Evolutionary conservation across 208 protist species (phyloP), one percentile per base, ranked within the genome.

Genomic region (Acanthamoeba lenticulata): DNA sequence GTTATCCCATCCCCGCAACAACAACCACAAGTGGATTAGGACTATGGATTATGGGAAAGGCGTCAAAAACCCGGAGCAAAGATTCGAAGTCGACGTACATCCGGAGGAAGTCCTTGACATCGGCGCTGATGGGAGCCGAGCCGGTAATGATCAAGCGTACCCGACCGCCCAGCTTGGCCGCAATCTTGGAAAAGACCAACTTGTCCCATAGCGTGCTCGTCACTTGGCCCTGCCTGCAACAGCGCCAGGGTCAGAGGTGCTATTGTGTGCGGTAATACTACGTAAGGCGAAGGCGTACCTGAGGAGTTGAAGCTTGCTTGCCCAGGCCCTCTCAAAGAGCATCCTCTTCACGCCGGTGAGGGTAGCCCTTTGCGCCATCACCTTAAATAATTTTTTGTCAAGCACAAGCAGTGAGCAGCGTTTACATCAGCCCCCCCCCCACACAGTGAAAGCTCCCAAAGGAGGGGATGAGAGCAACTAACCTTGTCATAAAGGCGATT

Each of bases 71-170:
- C 6, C 5, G 5, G 27, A 32, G 2, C 15, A 65, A 65, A 96
- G 34, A 40, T 92, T 36, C 32, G 62, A 72, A 19, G 86, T 86
- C n/a, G 96, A 88, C 57, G 69, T 90, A 94, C 11, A 95, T 90
- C 19, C 95, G 90, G 29, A 98, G 60, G 69, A 98, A 98, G 27
- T 97, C 96, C 32, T 95, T 90, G 3, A 98, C 69, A 32, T 97
- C 81, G 45, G 96, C 90, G 13, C 94, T 62, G 27, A 98, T 85
- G 42, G 98, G 98, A 17, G 98, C 98, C 1, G 96, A 94, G 62
- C 97, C 98, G 19, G 94, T 96, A 29, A 98, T 79, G 40, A 98
- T 98, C 24, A 97, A 60, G 36, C 96, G 92, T 7, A 98, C 93
- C 47, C 97, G 79, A 60, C 96, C 97, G 67, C 96, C 96, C 6